A percentile compares a stretch with the other conserved stretches of the same genome.
Evolutionary conservation across 1,284 basidiomycete genomes (phyloP).

Genomic region (Lignosus rhinocerotis): DNA sequence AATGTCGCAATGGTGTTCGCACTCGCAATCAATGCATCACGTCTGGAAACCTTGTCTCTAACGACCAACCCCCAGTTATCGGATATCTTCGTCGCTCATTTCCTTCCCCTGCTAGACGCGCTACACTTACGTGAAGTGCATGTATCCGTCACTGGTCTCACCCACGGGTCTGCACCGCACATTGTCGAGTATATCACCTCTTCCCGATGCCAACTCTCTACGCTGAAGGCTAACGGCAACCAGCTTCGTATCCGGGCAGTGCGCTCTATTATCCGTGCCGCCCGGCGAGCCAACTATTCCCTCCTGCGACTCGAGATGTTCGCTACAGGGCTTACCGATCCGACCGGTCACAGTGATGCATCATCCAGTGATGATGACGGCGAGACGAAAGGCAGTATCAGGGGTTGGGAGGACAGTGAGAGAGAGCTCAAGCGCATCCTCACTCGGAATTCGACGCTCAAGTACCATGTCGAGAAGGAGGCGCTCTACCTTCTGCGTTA

Average conservation of each 20-base stretch:
- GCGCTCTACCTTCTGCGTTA: constrained; percentile 54
- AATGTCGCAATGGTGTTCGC: constrained; percentile 39
- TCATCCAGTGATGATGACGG: constrained; percentile 30
- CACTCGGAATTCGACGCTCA: constrained; percentile 50
- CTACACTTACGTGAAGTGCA: constrained; percentile 54
- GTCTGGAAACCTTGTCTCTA: constrained; percentile 45
- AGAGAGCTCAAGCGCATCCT: constrained; percentile 42
- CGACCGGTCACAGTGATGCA: constrained; percentile 25
- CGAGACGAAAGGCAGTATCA: constrained; percentile 4
- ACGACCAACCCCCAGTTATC: constrained; percentile 43
- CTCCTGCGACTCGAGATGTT: constrained; percentile 52
- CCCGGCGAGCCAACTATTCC: constrained; percentile 50
- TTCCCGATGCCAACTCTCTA: constrained; percentile 48
- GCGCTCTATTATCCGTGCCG: constrained; percentile 44
- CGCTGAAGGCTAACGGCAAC: constrained; percentile 60
- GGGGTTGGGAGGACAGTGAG: constrained; percentile 40
- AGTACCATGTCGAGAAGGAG: constrained; percentile 46
- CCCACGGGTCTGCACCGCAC: constrained; percentile 41
- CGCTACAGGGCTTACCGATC: constrained; percentile 43
- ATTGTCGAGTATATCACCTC: constrained; percentile 56
- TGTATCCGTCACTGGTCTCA: constrained; percentile 54
- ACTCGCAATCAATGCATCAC: constrained; percentile 50
- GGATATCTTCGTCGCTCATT: constrained; percentile 50
- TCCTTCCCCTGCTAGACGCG: constrained; percentile 49
- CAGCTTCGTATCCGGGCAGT: constrained; percentile 47